Evolutionary conservation across 2,329 filamentous ascomycete species (phyloP).

Genomic region (Phoma sp.): DNA sequence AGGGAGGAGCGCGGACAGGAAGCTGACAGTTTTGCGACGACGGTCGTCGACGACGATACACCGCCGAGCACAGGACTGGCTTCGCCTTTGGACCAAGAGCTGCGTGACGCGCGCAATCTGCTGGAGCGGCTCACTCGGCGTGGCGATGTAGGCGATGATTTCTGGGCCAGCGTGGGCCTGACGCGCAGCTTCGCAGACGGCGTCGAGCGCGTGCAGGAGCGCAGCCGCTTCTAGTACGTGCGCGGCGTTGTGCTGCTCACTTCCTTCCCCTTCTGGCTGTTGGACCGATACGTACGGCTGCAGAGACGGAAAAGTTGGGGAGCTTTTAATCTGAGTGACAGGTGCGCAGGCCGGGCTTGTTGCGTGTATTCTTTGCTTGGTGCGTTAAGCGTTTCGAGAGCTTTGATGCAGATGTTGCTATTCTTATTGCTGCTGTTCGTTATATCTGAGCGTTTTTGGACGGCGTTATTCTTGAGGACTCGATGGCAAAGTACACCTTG

Average conservation of each 20-base stretch:
- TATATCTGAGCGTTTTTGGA: conserved; percentile 7
- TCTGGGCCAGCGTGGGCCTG: conserved; percentile 66
- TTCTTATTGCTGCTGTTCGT: no score
- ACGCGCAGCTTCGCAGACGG: conserved; percentile 42
- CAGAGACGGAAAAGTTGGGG: no score
- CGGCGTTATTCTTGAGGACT: not conserved
- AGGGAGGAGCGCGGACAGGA: not conserved
- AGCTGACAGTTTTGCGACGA: conserved; percentile 10
- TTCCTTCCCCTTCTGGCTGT: not conserved
- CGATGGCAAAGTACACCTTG: not conserved
- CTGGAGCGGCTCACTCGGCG: conserved; percentile 71
- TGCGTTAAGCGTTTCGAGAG: not conserved
- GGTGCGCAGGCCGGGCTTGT: conserved; percentile 10
- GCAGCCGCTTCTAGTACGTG: conserved; percentile 33
- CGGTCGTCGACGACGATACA: conserved; percentile 28
- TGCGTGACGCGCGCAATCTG: conserved; percentile 73
- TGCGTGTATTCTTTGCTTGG: not conserved
- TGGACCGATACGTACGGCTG: not conserved
- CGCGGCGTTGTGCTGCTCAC: not conserved
- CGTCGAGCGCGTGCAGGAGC: conserved; percentile 43
- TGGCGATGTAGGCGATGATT: conserved; percentile 80
- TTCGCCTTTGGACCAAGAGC: conserved; percentile 44
- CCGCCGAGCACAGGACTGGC: conserved; percentile 15
- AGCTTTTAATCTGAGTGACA: not conserved
- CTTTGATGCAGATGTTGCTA: not conserved